Evolutionary conservation across 2,329 filamentous ascomycete species (phyloP).

Genomic region (Xylaria sp.): DNA sequence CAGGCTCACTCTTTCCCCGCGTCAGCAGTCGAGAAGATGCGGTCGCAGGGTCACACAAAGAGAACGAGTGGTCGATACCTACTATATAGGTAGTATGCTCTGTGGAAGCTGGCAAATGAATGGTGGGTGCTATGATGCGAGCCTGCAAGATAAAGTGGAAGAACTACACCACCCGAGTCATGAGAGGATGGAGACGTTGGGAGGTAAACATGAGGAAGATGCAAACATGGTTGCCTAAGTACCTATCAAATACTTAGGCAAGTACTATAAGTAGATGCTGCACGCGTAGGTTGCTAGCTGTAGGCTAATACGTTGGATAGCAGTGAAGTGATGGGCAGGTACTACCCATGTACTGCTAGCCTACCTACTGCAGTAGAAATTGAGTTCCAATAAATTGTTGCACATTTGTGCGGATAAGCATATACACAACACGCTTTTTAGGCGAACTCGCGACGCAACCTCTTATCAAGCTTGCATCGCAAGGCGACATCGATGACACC

Average conservation of each 20-base stretch:
- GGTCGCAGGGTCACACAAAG: neutral
- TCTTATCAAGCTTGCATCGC: too few species aligned
- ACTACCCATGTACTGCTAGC: neutral
- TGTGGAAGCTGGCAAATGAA: neutral
- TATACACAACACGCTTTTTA: too few species aligned
- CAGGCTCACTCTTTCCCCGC: neutral
- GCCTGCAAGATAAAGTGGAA: too few species aligned
- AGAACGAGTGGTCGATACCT: neutral
- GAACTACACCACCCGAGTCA: neutral
- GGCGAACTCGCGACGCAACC: too few species aligned
- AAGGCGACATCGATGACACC: too few species aligned
- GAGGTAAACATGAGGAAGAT: neutral
- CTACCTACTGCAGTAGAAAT: neutral
- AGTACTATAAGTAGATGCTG: too few species aligned
- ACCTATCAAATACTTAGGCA: too few species aligned
- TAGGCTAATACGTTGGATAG: too few species aligned
- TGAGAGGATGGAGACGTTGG: neutral
- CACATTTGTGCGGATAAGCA: neutral
- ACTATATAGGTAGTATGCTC: too few species aligned
- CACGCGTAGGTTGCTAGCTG: too few species aligned
- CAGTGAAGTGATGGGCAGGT: too few species aligned
- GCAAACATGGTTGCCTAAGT: neutral
- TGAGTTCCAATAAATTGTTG: neutral
- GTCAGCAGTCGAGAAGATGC: neutral
- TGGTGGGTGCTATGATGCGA: neutral